Conservation (phyloP, 441 rosid genomes). For the Erodium texanum region DNA sequence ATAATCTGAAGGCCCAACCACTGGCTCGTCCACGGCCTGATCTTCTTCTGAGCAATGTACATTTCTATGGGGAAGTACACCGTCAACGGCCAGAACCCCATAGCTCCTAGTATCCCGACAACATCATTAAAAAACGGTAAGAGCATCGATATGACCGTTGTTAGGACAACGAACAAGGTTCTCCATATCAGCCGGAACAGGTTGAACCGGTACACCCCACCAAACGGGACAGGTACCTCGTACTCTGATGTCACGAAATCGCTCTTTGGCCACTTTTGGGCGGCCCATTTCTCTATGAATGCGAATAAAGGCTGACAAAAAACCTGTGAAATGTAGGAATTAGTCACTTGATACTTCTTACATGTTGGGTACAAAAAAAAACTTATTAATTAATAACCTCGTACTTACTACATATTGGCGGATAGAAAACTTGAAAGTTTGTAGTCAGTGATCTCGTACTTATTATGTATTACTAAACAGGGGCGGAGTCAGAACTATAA, state of each 20-base stretch:
- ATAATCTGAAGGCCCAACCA: conserved; percentile 33
- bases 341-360: no score
- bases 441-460: no score
- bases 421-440: no score
- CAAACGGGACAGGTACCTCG: conserved; percentile 22
- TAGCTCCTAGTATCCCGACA: conserved; percentile 48
- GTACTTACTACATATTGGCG: no score
- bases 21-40: conserved; percentile 20
- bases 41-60: conserved; percentile 29
- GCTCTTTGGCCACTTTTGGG: conserved; percentile 34
- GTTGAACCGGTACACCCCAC: conserved; percentile 33
- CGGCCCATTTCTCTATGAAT: conserved; percentile 38
- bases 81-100: conserved; percentile 39
- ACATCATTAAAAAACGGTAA: conserved; percentile 61
- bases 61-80: conserved; percentile 36
- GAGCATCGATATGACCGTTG: conserved; percentile 42
- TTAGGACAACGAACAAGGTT: conserved; percentile 34
- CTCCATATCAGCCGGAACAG: conserved; percentile 54
- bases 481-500: no score
- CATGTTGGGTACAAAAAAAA: no score
- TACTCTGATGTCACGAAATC: conserved; percentile 36
- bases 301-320: conserved; percentile 44
- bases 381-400: no score
- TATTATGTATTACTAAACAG: no score
- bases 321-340: no score